Evolutionary conservation across 768 basidiomycete species (phyloP).

Genomic region (Serendipita sp.): DNA sequence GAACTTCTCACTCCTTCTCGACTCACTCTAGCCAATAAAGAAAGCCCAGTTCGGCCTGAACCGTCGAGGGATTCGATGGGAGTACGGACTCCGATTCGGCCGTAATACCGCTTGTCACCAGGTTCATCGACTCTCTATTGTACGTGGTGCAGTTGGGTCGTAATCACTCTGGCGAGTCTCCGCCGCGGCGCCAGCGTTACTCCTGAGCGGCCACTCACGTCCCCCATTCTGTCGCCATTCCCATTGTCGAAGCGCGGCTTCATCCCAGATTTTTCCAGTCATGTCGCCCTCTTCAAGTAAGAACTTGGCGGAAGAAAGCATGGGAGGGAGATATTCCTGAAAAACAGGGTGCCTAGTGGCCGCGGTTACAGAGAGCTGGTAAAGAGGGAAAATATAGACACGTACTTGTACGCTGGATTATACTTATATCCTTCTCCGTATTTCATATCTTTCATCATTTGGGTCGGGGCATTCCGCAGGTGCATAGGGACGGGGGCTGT

Average conservation of each 20-base stretch:
- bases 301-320: constrained; percentile 30
- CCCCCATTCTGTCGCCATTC: constrained; percentile 36
- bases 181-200: background rate
- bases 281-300: constrained; percentile 29
- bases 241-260: constrained; percentile 37
- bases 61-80: no score
- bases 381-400: constrained; percentile 5
- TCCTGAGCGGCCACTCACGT: constrained; percentile 28
- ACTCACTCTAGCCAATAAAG: no score
- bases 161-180: background rate
- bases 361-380: background rate
- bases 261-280: constrained; percentile 42
- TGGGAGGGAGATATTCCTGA: constrained; percentile 43
- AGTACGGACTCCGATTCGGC: background rate
- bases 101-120: background rate
- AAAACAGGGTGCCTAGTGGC: constrained; percentile 43
- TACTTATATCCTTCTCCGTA: constrained; percentile 51
- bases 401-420: constrained; percentile 42
- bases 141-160: background rate
- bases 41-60: no score
- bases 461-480: constrained; percentile 65
- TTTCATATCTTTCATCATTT: constrained; percentile 50
- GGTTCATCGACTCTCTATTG: background rate
- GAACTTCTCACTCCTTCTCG: no score
- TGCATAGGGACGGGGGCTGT: constrained; percentile 49